Percentiles rank a stretch among this genome's conserved stretches.
Evolutionary conservation across 345 rosid species (phyloP).

Genomic region (Eucalyptus globulus): DNA sequence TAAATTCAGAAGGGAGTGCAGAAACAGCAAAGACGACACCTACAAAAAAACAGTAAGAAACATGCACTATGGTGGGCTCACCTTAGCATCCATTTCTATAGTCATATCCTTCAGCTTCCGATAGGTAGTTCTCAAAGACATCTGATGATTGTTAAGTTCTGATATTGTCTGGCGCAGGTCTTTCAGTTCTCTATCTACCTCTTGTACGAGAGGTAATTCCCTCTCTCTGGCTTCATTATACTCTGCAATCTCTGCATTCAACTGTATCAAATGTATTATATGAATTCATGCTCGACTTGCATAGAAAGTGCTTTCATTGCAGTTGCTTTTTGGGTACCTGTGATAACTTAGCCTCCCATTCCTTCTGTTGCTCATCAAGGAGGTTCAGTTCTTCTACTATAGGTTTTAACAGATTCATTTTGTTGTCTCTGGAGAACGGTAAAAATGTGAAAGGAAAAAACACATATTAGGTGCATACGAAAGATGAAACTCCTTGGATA

Average conservation of each 20-base stretch:
- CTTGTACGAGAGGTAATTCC: slow-evolving; percentile 68
- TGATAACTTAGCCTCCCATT: slow-evolving; percentile 49
- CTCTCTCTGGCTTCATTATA: slow-evolving; percentile 51
- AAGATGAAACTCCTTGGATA: neutral
- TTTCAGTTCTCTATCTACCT: slow-evolving; percentile 45
- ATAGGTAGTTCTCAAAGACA: slow-evolving; percentile 41
- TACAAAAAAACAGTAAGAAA: neutral
- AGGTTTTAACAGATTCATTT: slow-evolving; percentile 50
- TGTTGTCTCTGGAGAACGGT: slow-evolving; percentile 32
- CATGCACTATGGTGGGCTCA: neutral
- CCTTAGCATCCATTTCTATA: slow-evolving; percentile 56
- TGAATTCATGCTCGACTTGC: neutral
- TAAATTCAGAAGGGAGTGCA: neutral
- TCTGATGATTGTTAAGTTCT: slow-evolving; percentile 67
- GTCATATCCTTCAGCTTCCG: slow-evolving; percentile 54
- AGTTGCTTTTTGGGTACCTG: slow-evolving; percentile 29
- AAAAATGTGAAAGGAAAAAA: neutral
- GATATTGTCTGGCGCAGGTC: slow-evolving; percentile 51
- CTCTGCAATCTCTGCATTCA: slow-evolving; percentile 63
- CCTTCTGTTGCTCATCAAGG: slow-evolving; percentile 59
- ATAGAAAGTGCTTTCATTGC: neutral
- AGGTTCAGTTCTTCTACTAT: slow-evolving; percentile 41
- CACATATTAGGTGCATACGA: neutral
- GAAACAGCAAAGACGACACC: neutral
- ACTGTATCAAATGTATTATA: slow-evolving; percentile 21